Evolutionary conservation across 805 yeast genomes (phyloP), one percentile per base, ranked within the genome.

Genomic region (Ogataea zsoltii): DNA sequence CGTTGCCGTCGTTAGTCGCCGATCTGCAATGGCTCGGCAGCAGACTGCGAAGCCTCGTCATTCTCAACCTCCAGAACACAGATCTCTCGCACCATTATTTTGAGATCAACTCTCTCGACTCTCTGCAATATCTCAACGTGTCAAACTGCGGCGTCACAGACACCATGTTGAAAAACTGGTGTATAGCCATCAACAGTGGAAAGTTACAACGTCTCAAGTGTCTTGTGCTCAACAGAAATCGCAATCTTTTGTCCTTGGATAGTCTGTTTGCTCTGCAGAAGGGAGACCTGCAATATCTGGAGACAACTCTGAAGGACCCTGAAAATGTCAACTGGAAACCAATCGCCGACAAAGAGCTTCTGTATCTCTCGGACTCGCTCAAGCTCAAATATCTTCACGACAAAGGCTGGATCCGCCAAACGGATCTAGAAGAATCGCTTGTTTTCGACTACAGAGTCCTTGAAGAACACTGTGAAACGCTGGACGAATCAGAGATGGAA

Each of bases 181-280:
- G 49, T 14, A 58, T 56, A 9, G 52, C 61, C 25, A 56, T 56
- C 35, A 51, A 51, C 15, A n/a, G 50, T 3, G 66, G 66, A 7
- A 62, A 62, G 41, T 45, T 59, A 46, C 42, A 33, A 4, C 23
- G 41, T 4, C 50, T 65, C 33, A 33, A 37, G 25, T 46, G 56
- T 37, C 38, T 60, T 3, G 18, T 58, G 7, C 21, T 58, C 17
- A 51, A 38, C 25, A 17, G 45, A 18, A 59, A 56, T 14, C 21
- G 13, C 30, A 16, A 34, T 13, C 13, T 53, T 10, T 18, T 41
- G 2, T 44, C 47, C 6, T 16, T 54, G 9, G 42, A 39, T 5
- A 23, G 43, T 16, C 4, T 51, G n/a, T 40, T 34, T 25, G 33
- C 9, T 4, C 41, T 38, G n/a, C 16, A 25, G n/a, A 29, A 15